Base-by-base conservation (phyloP, 2,329 filamentous ascomycete genomes). In the Fusarium odoratissimum region DNA sequence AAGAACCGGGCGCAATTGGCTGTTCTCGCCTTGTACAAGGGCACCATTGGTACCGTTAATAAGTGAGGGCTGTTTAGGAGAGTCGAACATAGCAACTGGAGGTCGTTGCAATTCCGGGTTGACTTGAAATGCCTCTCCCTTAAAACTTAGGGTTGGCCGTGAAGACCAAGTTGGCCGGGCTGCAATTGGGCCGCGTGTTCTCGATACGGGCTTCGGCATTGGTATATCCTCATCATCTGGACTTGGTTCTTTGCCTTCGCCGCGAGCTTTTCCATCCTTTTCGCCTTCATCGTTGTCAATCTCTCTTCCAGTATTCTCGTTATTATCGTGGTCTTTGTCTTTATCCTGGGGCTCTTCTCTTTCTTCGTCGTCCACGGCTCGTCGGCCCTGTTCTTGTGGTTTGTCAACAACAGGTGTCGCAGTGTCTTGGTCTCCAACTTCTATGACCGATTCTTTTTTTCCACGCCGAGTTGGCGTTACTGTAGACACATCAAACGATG, bases 401-500 rank as follows among this genome's bases (percentile, higher is more conserved):
- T 61, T 17, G 13, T 60, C 55, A 5, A 19, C 33, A 45, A 12
- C 37, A 12, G 49, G 52, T 12, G 40, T 55, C 52, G 69, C 21
- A 25, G 38, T 45, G 38, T 44, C 51, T 30, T 60, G 21, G 10
- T 76, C 65, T 31, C 67, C 56, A 16, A 59, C 38, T 44, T 73
- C 65, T 2, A 68, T 60, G 12, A 19, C 42, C 16, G 56, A 51
- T 25, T 60, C 60, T 35, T 69, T 74, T 45, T 55, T 73, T 28
- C 66, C 69, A 31, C 70, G 75, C 19, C 69, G 75, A 31, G 59
- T 56, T 28, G 68, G 63, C 9, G 64, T 59, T 23, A 66, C 58
- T 13, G 69, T 37, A 25, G 52, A 61, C 40, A 68, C 61, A 21
- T 80, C 81, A 25, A 75, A 81, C 25, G 76, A 78, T 5, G 88